A percentile compares a stretch with the other conserved stretches of the same genome.
Evolutionary conservation across 306 rosid genomes (phyloP).

Genomic region (Adenanthera pavonina): DNA sequence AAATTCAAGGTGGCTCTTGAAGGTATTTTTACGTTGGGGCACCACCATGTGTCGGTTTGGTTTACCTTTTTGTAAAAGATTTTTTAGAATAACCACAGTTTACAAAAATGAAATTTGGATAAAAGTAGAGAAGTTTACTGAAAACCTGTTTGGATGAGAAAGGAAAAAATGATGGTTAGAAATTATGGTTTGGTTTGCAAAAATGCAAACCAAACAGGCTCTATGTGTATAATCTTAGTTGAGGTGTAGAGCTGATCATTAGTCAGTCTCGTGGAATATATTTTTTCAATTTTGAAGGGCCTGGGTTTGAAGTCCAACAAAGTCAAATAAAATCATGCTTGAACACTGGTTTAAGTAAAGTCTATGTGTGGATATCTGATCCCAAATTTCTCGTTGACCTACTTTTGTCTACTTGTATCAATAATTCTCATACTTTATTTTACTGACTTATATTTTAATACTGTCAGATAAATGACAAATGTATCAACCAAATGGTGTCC

Average conservation of each 20-base stretch:
- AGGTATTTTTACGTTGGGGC: slow-evolving; percentile 24
- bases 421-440: slow-evolving; percentile 35
- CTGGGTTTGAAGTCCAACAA: background rate
- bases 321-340: background rate
- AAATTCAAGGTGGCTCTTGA: slow-evolving; percentile 22
- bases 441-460: slow-evolving; percentile 27
- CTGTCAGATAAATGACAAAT: slow-evolving; percentile 69
- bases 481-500: slow-evolving; percentile 66
- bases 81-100: no score
- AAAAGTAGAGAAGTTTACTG: no score
- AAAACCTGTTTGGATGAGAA: no score
- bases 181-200: no score
- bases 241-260: background rate
- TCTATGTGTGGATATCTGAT: background rate
- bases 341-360: background rate
- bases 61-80: no score
- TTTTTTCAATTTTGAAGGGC: background rate
- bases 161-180: no score
- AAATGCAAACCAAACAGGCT: no score
- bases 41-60: no score
- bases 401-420: slow-evolving; percentile 15
- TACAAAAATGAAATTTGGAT: no score
- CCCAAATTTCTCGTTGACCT: background rate
- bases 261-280: background rate
- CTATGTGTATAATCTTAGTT: background rate